Evolutionary conservation across 2,329 filamentous ascomycete genomes (phyloP), one percentile per base, ranked within the genome.

Genomic region (Fusarium fujikuroi): DNA sequence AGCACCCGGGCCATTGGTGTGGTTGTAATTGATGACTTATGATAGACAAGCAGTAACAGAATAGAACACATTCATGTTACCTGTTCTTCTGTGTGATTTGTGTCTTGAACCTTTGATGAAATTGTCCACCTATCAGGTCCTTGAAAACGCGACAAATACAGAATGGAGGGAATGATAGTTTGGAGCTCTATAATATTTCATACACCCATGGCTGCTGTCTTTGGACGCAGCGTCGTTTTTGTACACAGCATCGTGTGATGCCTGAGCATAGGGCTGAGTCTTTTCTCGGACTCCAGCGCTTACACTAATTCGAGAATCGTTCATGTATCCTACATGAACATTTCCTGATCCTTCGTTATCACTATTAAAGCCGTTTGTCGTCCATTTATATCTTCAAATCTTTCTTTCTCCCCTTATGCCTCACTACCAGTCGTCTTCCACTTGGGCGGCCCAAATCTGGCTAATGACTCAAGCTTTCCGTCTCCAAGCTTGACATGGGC

Each of bases 401-500:
- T 28, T 40, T 30, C 25, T 10, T 37, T 18, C 34, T 44, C 34
- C 40, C 21, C 36, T 76, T 74, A 82, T 39, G 77, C 79, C 75
- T 81, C 79, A 42, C 76, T 80, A 23, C 77, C 75, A 46, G 79
- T 70, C 30, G 81, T 82, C 78, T 80, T 81, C 88, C 88, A 90
- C 73, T 84, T 81, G 10, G 89, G 81, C 28, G 81, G 79, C 3
- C 87, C 87, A 62, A 89, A 87, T 49, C 83, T 82, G 44, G 85
- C 83, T 60, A 88, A 77, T 15, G 85, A 89, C 61, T 83, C 82
- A 37, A 92, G 82, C 77, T 86, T 87, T 66, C 87, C 87, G 67
- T 89, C 86, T 47, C 95, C 95, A 74, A 98, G 87, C 87, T 95
- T 97, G 65, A 98, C 95, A 68, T 95, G 91, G 32, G 91, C 92